phyloP scores from a whole-genome alignment of 805 yeast genomes.

The Spathaspora girioi region DNA sequence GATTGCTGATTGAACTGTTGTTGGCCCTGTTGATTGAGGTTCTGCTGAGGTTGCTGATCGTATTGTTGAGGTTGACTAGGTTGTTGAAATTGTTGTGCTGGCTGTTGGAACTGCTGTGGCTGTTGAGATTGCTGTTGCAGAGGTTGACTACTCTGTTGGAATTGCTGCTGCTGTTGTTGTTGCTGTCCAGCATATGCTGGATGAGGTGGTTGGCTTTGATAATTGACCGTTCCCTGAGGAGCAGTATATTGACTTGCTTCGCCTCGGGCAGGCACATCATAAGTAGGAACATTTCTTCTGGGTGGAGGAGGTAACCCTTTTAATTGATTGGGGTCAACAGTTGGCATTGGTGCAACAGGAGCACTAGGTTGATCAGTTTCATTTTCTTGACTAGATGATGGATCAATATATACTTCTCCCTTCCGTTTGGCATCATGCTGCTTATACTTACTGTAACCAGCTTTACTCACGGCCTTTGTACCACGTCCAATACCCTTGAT shows the following conservation, averaged over 20 bases:
- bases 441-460: constrained; percentile 50
- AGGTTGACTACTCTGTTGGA: constrained; percentile 1
- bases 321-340: constrained; percentile 14
- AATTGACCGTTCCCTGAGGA: constrained; percentile 8
- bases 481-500: constrained; percentile 51
- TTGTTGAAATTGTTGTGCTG: not conserved
- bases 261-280: constrained; percentile 18
- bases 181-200: constrained; percentile 7
- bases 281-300: constrained; percentile 24
- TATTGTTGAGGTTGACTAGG: not conserved
- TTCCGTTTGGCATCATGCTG: constrained; percentile 30
- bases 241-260: constrained; percentile 13
- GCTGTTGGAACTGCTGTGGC: constrained; percentile 1
- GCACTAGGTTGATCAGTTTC: not conserved
- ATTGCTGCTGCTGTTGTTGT: constrained; percentile 9
- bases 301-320: constrained; percentile 30
- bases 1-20: constrained; percentile 3
- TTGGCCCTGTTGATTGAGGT: not conserved
- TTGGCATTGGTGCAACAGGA: constrained; percentile 8
- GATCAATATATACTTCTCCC: constrained; percentile 11
- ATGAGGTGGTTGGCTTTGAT: constrained; percentile 5
- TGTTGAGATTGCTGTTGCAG: constrained; percentile 3
- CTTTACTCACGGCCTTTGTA: constrained; percentile 44
- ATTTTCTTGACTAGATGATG: not conserved
- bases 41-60: constrained; percentile 1